phyloP scores from a whole-genome alignment of 148 eudicot genomes.

The Vaccinium vitisidaea region DNA sequence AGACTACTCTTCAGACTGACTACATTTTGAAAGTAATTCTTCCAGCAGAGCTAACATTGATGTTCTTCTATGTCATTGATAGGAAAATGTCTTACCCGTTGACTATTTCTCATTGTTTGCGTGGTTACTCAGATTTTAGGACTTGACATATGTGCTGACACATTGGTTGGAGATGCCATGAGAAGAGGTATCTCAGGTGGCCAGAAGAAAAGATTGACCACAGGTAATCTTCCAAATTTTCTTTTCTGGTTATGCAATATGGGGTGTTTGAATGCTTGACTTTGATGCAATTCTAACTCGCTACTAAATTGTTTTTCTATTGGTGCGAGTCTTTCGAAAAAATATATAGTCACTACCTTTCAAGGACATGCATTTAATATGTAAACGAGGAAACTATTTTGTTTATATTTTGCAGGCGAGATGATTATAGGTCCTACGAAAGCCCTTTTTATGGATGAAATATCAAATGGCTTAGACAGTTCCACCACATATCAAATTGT shows the following conservation, averaged over 20 bases:
- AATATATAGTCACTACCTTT: neutral
- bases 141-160: slow-evolving; percentile 76
- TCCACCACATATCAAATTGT: slow-evolving; percentile 82
- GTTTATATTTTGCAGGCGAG: slow-evolving; percentile 49
- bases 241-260: neutral
- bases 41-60: neutral
- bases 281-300: neutral
- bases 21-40: slow-evolving; percentile 71
- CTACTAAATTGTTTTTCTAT: neutral
- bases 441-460: slow-evolving; percentile 86
- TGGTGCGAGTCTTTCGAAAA: neutral
- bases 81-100: neutral
- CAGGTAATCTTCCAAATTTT: slow-evolving; percentile 36
- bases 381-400: neutral
- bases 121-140: slow-evolving; percentile 59
- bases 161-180: slow-evolving; percentile 71
- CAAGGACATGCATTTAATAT: neutral
- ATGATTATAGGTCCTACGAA: slow-evolving; percentile 86
- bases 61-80: slow-evolving; percentile 1
- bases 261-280: neutral
- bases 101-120: slow-evolving; percentile 10
- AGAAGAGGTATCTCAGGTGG: slow-evolving; percentile 86
- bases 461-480: slow-evolving; percentile 89
- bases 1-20: slow-evolving; percentile 68
- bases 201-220: slow-evolving; percentile 77